These are phyloP conservation scores for Harringtonia lauricola DNA, from an alignment of 2,329 filamentous ascomycete species.

Conservation along the genomic window DNA sequence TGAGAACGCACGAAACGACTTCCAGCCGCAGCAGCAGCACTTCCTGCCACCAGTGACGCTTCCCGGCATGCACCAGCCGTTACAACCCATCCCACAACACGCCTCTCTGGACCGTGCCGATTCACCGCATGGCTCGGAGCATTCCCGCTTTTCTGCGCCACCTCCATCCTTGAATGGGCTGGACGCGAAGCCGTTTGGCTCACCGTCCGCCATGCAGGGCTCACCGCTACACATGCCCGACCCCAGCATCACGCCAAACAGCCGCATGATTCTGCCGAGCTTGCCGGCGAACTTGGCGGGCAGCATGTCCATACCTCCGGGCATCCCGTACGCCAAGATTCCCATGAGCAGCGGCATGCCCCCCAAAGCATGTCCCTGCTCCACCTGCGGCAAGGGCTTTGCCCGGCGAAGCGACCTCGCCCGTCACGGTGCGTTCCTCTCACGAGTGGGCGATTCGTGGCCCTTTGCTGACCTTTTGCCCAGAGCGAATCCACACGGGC, in stretches of 20 bases:
- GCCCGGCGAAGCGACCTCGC: conserved; percentile 88
- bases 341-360: conserved; percentile 10
- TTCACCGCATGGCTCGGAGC: conserved; percentile 49
- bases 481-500: conserved; percentile 92
- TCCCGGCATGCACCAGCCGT: conserved; percentile 11
- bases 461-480: not conserved
- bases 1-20: conserved; percentile 7
- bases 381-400: conserved; percentile 83
- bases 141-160: conserved; percentile 42
- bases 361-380: conserved; percentile 72
- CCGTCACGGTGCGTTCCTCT: conserved; percentile 83
- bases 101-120: conserved; percentile 39
- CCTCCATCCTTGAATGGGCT: conserved; percentile 29
- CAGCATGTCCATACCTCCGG: conserved; percentile 15
- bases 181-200: conserved; percentile 36
- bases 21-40: conserved; percentile 5
- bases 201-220: conserved; percentile 36
- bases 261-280: conserved; percentile 30
- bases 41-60: conserved; percentile 10
- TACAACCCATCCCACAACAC: conserved; percentile 13
- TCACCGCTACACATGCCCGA: conserved; percentile 35
- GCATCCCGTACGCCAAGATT: conserved; percentile 12
- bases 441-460: no score
- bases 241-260: conserved; percentile 23
- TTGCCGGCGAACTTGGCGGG: conserved; percentile 22